phyloP scores from a whole-genome alignment of 1,284 basidiomycete genomes.

The Butyriboletus appendiculatus region DNA sequence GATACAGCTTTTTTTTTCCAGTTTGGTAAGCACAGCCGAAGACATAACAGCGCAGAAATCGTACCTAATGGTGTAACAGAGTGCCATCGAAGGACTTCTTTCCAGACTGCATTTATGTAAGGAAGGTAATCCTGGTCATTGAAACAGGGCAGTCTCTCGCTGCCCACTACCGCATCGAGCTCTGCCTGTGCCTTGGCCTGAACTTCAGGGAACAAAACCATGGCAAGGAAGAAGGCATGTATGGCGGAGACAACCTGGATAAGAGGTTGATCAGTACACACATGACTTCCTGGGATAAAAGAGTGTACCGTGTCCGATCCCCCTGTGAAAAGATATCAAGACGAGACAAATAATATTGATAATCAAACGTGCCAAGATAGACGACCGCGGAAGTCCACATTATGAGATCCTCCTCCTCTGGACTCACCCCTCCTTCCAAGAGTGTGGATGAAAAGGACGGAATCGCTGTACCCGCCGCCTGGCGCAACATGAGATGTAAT shows the following conservation, averaged over 20 bases:
- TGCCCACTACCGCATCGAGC: conserved; percentile 25
- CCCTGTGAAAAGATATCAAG: conserved; percentile 14
- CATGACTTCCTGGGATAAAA: conserved; percentile 1
- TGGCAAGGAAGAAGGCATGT: conserved; percentile 31
- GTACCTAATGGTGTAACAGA: conserved; percentile 15
- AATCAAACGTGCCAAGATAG: conserved; percentile 13
- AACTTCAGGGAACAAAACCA: conserved; percentile 27
- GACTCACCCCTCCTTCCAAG: conserved; percentile 10
- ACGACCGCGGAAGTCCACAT: conserved; percentile 22
- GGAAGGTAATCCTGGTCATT: conserved; percentile 1
- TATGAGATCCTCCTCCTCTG: conserved; percentile 27
- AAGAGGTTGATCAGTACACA: neutral
- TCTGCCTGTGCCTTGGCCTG: conserved; percentile 26
- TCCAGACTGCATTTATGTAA: conserved; percentile 27
- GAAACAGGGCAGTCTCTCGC: conserved; percentile 20
- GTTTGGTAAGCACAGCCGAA: conserved; percentile 20
- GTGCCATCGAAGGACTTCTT: conserved; percentile 30
- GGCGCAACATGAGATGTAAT: neutral
- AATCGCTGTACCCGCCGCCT: conserved; percentile 41
- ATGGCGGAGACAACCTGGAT: conserved; percentile 40
- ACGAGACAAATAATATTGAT: neutral
- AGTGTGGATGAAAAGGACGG: conserved; percentile 39
- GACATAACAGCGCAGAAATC: neutral
- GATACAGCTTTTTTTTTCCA: neutral
- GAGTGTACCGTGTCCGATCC: conserved; percentile 26